Percentiles rank a stretch among this genome's conserved stretches.
Evolutionary conservation across 352 stramenopile species (phyloP).

Genomic region (Phytopythium sindhum): DNA sequence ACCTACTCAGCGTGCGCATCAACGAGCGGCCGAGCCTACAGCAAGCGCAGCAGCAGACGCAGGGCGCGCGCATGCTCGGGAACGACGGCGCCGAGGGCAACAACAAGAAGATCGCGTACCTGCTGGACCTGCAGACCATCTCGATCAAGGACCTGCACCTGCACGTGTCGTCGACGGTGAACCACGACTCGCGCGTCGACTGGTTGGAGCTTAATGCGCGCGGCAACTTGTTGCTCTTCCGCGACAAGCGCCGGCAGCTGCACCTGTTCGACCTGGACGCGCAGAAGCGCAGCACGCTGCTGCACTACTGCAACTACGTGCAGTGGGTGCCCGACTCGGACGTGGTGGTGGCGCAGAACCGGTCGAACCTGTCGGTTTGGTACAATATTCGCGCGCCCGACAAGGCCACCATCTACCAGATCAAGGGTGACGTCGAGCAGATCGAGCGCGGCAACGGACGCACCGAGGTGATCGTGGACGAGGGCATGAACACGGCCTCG

Average conservation of each 20-base stretch:
- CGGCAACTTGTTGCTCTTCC: conserved; percentile 90
- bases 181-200: conserved; percentile 91
- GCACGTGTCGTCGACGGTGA: conserved; percentile 82
- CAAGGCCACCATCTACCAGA: conserved; percentile 93
- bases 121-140: conserved; percentile 93
- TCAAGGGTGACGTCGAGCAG: conserved; percentile 94
- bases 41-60: background rate
- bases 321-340: conserved; percentile 96
- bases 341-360: conserved; percentile 94
- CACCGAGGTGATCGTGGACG: conserved; percentile 94
- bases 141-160: conserved; percentile 83
- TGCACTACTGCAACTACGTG: conserved; percentile 96
- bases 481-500: conserved; percentile 91
- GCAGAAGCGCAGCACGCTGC: conserved; percentile 83
- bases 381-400: conserved; percentile 94
- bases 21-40: conserved; percentile 79
- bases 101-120: conserved; percentile 94
- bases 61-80: conserved; percentile 14
- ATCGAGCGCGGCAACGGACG: conserved; percentile 91
- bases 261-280: conserved; percentile 91
- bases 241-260: conserved; percentile 89
- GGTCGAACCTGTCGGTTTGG: conserved; percentile 91
- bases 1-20: conserved; percentile 91
- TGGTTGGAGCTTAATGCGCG: conserved; percentile 94
- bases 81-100: conserved; percentile 32